Base-by-base conservation (phyloP, 345 rosid species). In the Moricandia moricandioides region DNA sequence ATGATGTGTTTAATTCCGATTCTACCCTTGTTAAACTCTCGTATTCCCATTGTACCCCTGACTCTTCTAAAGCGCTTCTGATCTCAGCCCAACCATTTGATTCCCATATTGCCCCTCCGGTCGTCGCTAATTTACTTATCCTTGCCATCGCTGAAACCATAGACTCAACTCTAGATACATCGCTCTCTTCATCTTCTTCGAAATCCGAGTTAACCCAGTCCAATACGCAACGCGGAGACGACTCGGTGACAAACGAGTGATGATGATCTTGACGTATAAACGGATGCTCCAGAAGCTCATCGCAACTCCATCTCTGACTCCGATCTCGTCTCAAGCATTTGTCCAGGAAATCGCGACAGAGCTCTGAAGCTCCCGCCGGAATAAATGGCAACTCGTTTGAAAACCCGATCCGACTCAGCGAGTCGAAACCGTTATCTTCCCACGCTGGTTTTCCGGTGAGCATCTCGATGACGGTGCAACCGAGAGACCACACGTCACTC, bases 401-500 rank as follows among this genome's bases (percentile, higher is more conserved):
- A 65, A 70, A 81, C 27, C 86, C 97, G 40, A 89, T 88, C 31
- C 80, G 88, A 65, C 51, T 73, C 73, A 91, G 82, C 26, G 91
- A 75, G 55, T 80, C 79, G 62, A 81, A 68, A 1, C 95, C 95
- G 6, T 43, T 69, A 55, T 85, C 92, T 66, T 85, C 89, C 97
- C 97, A 91, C 0, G 88, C 90, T 0, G 93, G 89, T 69, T 82
- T 85, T 1, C 95, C 89, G 6, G 91, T 85, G 67, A 88, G 58
- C 92, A 91, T 91, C 85, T 89, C 97, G 54, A 91, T 74, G 24
- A 87, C 45, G 3, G 95, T 87, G 80, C 97, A 89, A 0, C 97
- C 95, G 21, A 91, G 14, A 9, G 97, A 86, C 97, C 97, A 91
- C 1, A 91, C 87, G 65, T 91, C 97, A 61, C 97, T 89, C 66